Evolutionary conservation across 805 yeast species (phyloP).

Genomic region (Lachancea quebecensis): DNA sequence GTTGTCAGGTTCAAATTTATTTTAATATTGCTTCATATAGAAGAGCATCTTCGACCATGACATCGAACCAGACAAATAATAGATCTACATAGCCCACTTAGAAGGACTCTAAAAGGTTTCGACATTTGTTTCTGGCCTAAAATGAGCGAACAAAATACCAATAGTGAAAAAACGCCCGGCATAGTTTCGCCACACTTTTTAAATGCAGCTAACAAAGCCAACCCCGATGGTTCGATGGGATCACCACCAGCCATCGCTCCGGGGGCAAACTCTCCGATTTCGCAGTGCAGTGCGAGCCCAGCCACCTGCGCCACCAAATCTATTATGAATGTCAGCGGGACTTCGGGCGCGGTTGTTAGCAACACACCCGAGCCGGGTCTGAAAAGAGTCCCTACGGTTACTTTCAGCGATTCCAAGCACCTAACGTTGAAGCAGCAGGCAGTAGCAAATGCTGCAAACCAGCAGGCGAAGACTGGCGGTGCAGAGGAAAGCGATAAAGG

Average conservation of each 20-base stretch:
- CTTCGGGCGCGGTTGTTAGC: slow-evolving; percentile 30
- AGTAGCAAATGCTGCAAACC: slow-evolving; percentile 10
- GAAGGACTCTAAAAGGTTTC: neutral
- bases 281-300: slow-evolving; percentile 20
- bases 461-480: slow-evolving; percentile 2
- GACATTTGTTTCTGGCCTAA: neutral
- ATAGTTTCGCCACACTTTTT: slow-evolving; percentile 16
- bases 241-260: slow-evolving; percentile 4
- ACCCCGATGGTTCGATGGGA: slow-evolving; percentile 17
- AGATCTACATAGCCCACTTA: too few species aligned
- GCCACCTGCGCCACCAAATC: slow-evolving; percentile 24
- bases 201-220: slow-evolving; percentile 15
- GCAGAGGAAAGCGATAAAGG: slow-evolving; percentile 3
- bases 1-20: neutral
- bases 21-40: neutral
- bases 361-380: slow-evolving; percentile 30
- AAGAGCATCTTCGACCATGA: neutral
- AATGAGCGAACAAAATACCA: slow-evolving; percentile 8
- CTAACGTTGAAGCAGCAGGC: slow-evolving; percentile 13
- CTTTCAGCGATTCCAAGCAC: slow-evolving; percentile 25
- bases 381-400: slow-evolving; percentile 29
- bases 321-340: slow-evolving; percentile 30
- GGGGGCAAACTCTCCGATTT: slow-evolving; percentile 11
- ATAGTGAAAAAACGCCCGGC: slow-evolving; percentile 12
- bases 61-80: neutral